These are phyloP conservation scores for Laguncularia racemosa DNA, from an alignment of 345 rosid species.

Conservation along the genomic window DNA sequence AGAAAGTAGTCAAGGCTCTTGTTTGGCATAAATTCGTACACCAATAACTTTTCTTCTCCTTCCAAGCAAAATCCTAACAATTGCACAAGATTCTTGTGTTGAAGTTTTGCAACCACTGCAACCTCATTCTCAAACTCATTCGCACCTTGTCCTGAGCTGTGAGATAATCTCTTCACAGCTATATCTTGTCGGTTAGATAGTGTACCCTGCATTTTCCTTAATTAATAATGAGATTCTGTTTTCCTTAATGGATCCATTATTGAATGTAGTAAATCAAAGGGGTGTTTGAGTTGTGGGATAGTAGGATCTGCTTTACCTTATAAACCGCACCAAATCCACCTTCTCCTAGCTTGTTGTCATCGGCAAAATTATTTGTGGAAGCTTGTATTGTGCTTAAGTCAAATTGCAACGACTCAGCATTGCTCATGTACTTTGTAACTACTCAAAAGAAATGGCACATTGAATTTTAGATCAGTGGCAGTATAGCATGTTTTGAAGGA, in stretches of 20 bases:
- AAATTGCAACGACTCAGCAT: slow-evolving; percentile 34
- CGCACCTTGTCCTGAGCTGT: slow-evolving; percentile 31
- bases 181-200: slow-evolving; percentile 24
- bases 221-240: too few species aligned
- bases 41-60: slow-evolving; percentile 34
- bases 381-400: slow-evolving; percentile 28
- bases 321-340: slow-evolving; percentile 77
- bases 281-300: background rate
- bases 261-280: too few species aligned
- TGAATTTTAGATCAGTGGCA: slow-evolving; percentile 4
- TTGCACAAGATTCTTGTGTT: slow-evolving; percentile 44
- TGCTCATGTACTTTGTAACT: slow-evolving; percentile 26
- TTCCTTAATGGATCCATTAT: too few species aligned
- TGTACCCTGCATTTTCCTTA: slow-evolving; percentile 23
- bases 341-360: slow-evolving; percentile 47
- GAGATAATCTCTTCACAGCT: slow-evolving; percentile 45
- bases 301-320: slow-evolving; percentile 25
- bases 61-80: slow-evolving; percentile 38
- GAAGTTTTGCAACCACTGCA: slow-evolving; percentile 31
- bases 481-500: slow-evolving; percentile 10
- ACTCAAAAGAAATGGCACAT: slow-evolving; percentile 25
- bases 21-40: slow-evolving; percentile 45
- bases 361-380: slow-evolving; percentile 47
- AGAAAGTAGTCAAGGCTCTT: slow-evolving; percentile 35
- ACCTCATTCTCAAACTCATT: slow-evolving; percentile 39